Conservation (phyloP, 495 filamentous ascomycete species). For the Penicillium lagena region DNA sequence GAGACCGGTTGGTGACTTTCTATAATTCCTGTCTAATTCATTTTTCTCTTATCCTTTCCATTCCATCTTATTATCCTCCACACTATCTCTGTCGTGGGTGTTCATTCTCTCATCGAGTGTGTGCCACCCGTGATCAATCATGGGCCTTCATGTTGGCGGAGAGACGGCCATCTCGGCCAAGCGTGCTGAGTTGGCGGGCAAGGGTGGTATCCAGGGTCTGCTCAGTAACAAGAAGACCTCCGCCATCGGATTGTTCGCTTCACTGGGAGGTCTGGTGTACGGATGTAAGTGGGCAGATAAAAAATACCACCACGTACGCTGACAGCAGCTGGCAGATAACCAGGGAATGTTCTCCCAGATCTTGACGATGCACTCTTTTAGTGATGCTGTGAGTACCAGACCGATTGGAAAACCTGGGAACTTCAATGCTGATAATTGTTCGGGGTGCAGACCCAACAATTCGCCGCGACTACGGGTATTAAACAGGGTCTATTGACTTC, state of each 20-base stretch:
- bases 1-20: too few relatives aligned
- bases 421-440: not conserved
- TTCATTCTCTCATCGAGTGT: too few relatives aligned
- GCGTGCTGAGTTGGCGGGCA: constrained; percentile 29
- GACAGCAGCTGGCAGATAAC: constrained; percentile 15
- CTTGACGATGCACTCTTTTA: constrained; percentile 27
- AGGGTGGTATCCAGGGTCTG: constrained; percentile 20
- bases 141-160: constrained; percentile 10
- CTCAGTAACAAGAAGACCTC: constrained; percentile 28
- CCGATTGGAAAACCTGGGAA: not conserved
- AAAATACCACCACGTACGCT: not conserved
- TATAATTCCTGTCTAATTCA: too few relatives aligned
- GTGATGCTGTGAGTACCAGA: constrained; percentile 12
- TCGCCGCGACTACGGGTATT: constrained; percentile 43
- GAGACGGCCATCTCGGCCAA: constrained; percentile 26
- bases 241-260: constrained; percentile 28
- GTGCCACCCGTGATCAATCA: not conserved
- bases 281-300: constrained; percentile 18
- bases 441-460: constrained; percentile 15
- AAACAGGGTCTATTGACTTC: constrained; percentile 59
- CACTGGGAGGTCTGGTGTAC: constrained; percentile 31
- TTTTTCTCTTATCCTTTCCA: too few relatives aligned
- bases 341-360: constrained; percentile 35
- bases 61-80: too few relatives aligned
- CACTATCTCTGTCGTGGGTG: too few relatives aligned